Evolutionary conservation across 129 eudicot genomes (phyloP).

Genomic region (Scalesia atractyloides): DNA sequence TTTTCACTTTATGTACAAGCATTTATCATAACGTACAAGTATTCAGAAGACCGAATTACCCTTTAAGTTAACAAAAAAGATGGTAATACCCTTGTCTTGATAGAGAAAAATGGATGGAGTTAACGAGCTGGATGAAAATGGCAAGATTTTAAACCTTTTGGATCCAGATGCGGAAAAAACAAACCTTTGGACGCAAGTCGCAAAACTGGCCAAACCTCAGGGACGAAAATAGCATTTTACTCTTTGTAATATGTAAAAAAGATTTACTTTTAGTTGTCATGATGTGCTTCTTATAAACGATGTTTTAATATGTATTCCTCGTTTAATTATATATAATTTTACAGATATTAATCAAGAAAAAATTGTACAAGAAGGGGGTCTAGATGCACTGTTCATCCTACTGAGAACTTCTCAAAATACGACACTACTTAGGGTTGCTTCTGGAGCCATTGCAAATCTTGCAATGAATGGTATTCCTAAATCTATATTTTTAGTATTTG

Average conservation of each 20-base stretch:
- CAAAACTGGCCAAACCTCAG: no score
- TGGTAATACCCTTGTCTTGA: no score
- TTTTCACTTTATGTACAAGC: no score
- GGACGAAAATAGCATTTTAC: no score
- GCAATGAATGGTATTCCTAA: slow-evolving; percentile 86
- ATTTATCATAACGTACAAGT: no score
- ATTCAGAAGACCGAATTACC: no score
- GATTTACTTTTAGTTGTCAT: neutral
- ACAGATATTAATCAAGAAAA: slow-evolving; percentile 89
- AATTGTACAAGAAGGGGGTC: slow-evolving; percentile 95
- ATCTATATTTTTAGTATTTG: neutral
- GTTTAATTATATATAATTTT: slow-evolving; percentile 4
- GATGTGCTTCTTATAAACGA: neutral
- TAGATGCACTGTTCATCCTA: slow-evolving; percentile 84
- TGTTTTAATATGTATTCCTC: slow-evolving; percentile 3
- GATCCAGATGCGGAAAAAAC: no score
- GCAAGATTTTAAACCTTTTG: no score
- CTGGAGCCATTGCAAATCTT: slow-evolving; percentile 97
- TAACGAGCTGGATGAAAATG: no score
- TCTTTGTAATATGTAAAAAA: neutral
- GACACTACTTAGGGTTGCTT: slow-evolving; percentile 92
- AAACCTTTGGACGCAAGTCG: no score
- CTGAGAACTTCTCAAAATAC: slow-evolving; percentile 77
- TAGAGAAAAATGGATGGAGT: no score
- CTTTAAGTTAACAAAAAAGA: no score